Base-by-base conservation (phyloP, 2,329 filamentous ascomycete genomes). In the Saccharata proteae region DNA sequence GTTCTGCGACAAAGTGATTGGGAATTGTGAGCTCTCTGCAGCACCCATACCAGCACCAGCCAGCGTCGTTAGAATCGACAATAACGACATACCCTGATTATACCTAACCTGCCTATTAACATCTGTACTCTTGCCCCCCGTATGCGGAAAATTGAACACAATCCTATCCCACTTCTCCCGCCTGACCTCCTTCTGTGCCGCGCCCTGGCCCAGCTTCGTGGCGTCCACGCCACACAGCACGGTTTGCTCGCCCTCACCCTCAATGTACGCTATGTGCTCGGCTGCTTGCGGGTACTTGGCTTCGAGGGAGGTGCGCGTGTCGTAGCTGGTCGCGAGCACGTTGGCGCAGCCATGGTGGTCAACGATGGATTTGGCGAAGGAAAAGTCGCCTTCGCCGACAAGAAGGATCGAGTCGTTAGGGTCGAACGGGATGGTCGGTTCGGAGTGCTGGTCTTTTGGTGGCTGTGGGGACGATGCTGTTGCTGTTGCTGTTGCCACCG, bases 141-240 rank as follows among this genome's bases (percentile, higher is more conserved):
- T 80, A 61, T 98, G 90, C 20, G 90, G 90, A 57, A 98, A 98
- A 65, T 94, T 93, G 72, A 96, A 98, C 42, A 88, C 67, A 39
- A 96, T 77, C 35, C 74, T 70, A 54, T 93, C 77, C 66, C 80
- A 86, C 4, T 62, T 55, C 3, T 57, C 57, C 45, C 48, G 45
- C 29, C 60, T 57, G 46, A 83, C 28, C 15, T 38, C 39, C 38
- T 22, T 47, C 46, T 10, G 49, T 43, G 16, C 55, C 38, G 62
- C 67, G 26, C 48, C 37, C 11, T 38, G 35, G 16, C 62, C 62
- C 49, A 79, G 66, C 43, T 69, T 78, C 25, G 68, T 74, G 2
- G 77, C 81, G 16, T 36, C 29, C 17, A 36, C 29, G 3, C 16
- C 29, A 25, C 13, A 24, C 9, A 61, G 50, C 3, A 51, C 35